Evolutionary conservation across 192 early-diverging fungal species (phyloP).

Genomic region (Coemansia sp.): DNA sequence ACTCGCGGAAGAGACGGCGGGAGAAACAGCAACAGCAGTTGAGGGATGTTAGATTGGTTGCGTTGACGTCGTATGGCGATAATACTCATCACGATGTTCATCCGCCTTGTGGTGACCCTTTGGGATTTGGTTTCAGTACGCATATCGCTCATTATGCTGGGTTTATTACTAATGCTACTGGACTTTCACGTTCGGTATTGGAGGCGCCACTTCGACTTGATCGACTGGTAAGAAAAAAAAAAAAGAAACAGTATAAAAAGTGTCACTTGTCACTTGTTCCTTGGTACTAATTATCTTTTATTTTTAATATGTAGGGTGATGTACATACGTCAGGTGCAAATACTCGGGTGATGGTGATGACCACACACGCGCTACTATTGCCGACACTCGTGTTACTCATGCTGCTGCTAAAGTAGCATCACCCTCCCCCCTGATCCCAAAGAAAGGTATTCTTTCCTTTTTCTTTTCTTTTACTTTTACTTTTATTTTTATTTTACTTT

Average conservation of each 20-base stretch:
- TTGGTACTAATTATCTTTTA: neutral
- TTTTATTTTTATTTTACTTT: neutral
- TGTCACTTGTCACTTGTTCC: neutral
- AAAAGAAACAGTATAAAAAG: neutral
- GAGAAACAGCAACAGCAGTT: neutral
- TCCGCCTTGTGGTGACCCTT: conserved; percentile 46
- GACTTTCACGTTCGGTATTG: conserved; percentile 20
- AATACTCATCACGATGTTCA: conserved; percentile 26
- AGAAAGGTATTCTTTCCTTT: neutral
- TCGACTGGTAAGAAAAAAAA: conserved; percentile 18
- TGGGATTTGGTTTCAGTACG: conserved; percentile 55
- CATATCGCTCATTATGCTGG: conserved; percentile 47
- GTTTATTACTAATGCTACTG: conserved; percentile 44
- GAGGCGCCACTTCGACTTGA: conserved; percentile 31
- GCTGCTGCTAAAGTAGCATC: neutral
- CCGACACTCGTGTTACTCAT: neutral
- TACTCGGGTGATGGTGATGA: neutral
- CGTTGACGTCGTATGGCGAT: conserved; percentile 56
- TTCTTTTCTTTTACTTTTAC: neutral
- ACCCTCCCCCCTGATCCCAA: neutral
- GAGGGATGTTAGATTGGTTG: conserved; percentile 32
- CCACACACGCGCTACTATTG: neutral
- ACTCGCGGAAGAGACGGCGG: neutral
- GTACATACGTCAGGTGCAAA: conserved; percentile 9
- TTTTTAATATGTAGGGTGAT: conserved; percentile 9